phyloP scores from a whole-genome alignment of 345 rosid genomes.

The Eucalyptus sp. region DNA sequence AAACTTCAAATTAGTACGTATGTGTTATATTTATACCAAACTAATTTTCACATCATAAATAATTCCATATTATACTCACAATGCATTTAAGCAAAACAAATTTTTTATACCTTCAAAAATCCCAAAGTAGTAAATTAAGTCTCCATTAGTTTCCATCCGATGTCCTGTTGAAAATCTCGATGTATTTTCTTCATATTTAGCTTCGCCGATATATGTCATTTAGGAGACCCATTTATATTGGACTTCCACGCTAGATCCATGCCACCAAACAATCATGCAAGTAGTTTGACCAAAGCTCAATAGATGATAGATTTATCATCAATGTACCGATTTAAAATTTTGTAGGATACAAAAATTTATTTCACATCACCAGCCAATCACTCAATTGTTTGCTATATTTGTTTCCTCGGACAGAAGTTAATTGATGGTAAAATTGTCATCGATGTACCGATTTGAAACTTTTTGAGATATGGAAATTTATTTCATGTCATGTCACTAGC shows the following conservation, averaged over 20 bases:
- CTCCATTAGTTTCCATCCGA: neutral
- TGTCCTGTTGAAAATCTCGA: neutral
- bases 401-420: too few species aligned
- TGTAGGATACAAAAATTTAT: too few species aligned
- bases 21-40: neutral
- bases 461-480: too few species aligned
- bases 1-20: rapidly evolving
- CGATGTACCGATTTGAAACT: too few species aligned
- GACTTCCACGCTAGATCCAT: neutral
- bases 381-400: neutral
- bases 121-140: neutral
- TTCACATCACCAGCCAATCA: neutral
- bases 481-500: too few species aligned
- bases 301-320: rapidly evolving
- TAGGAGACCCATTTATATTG: neutral
- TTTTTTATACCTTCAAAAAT: neutral
- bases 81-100: neutral
- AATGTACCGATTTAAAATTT: rapidly evolving
- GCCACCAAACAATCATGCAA: neutral
- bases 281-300: neutral
- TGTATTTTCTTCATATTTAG: neutral
- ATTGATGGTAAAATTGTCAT: neutral
- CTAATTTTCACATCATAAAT: rapidly evolving
- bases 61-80: rapidly evolving
- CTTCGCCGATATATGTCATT: neutral